These are phyloP conservation scores for Apiotrichum gracile DNA, from an alignment of 1,284 basidiomycete species.

Conservation along the genomic window DNA sequence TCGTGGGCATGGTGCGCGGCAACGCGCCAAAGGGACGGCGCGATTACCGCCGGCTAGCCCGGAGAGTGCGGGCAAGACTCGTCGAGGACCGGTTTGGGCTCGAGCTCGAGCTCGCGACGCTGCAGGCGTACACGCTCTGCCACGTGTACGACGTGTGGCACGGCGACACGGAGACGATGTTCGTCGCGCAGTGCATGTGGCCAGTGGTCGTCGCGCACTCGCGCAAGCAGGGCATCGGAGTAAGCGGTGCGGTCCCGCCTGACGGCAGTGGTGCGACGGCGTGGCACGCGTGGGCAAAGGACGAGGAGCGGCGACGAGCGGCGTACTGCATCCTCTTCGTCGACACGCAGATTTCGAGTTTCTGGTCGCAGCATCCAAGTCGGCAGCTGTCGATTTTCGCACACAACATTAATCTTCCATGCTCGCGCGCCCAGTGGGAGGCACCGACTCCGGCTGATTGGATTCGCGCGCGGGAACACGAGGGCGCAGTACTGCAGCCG, in stretches of 20 bases:
- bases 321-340: conserved; percentile 36
- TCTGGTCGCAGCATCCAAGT: conserved; percentile 39
- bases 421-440: conserved; percentile 31
- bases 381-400: conserved; percentile 40
- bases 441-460: conserved; percentile 30
- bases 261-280: conserved; percentile 25
- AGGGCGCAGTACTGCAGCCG: background rate
- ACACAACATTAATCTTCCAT: conserved; percentile 34
- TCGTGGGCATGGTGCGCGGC: conserved; percentile 23
- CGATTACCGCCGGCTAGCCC: conserved; percentile 17
- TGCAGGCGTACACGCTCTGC: conserved; percentile 35
- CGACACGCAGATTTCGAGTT: conserved; percentile 38
- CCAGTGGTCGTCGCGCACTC: conserved; percentile 37
- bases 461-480: conserved; percentile 16
- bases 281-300: conserved; percentile 40
- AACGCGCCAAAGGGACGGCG: background rate
- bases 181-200: conserved; percentile 42
- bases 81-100: conserved; percentile 31
- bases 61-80: conserved; percentile 23
- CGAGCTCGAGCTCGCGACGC: conserved; percentile 32
- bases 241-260: conserved; percentile 6
- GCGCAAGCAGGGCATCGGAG: conserved; percentile 40
- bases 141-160: conserved; percentile 41
- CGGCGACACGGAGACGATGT: conserved; percentile 28
- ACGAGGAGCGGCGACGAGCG: conserved; percentile 36